phyloP scores from a whole-genome alignment of 2,329 filamentous ascomycete genomes.

The Penicillium sp. region DNA sequence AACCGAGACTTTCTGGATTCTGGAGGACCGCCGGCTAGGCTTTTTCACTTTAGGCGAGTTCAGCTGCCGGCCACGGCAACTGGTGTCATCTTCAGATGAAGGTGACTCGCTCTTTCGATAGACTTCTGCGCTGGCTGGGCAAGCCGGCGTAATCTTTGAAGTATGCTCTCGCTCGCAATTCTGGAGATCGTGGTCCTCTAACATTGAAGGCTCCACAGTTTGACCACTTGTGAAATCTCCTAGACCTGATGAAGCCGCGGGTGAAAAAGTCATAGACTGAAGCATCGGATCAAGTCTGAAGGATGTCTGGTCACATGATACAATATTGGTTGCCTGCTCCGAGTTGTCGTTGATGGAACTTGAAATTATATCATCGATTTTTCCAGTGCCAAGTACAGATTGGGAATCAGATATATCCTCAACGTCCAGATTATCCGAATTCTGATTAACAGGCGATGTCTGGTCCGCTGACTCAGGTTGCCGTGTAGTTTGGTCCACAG shows the following conservation, averaged over 20 bases:
- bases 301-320: background rate
- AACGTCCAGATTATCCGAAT: constrained; percentile 4
- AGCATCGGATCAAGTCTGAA: background rate
- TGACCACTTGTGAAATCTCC: background rate
- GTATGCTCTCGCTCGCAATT: background rate
- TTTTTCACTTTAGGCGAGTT: constrained; percentile 2
- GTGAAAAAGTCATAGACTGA: background rate
- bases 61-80: background rate
- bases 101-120: background rate
- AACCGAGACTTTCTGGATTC: constrained; percentile 15
- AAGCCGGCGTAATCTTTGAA: background rate
- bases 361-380: constrained; percentile 2
- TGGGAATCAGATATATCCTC: constrained; percentile 5
- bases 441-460: constrained; percentile 4
- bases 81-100: background rate
- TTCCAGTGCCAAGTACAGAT: constrained; percentile 2
- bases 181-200: background rate
- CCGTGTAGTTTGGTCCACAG: background rate
- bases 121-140: background rate
- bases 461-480: constrained; percentile 1
- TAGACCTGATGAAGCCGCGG: background rate
- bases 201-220: background rate
- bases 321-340: background rate
- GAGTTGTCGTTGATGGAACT: background rate
- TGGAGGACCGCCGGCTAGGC: constrained; percentile 4